A percentile compares a stretch with the other conserved stretches of the same genome.
Conservation (phyloP, 306 rosid species). For the Cajanus cajan region DNA sequence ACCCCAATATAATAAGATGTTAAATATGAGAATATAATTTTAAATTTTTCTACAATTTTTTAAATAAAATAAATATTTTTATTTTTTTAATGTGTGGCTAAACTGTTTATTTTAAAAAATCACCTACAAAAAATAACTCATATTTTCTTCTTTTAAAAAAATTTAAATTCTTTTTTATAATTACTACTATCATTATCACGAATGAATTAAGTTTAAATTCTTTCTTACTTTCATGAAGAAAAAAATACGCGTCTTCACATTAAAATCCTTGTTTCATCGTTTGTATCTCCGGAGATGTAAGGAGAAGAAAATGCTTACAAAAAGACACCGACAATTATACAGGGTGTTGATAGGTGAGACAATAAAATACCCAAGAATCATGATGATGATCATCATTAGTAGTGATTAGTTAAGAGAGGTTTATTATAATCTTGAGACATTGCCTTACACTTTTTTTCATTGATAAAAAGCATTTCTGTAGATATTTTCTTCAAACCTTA, state of each 20-base stretch:
- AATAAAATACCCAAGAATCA: background rate
- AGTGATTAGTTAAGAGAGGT: background rate
- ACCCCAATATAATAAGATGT: too few relatives aligned
- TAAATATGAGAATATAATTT: too few relatives aligned
- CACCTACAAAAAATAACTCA: too few relatives aligned
- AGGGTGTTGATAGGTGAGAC: constrained; percentile 9
- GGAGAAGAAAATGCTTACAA: background rate
- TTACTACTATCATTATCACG: too few relatives aligned
- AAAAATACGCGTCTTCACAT: background rate
- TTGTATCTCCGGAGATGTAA: background rate
- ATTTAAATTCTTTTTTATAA: too few relatives aligned
- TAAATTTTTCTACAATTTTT: too few relatives aligned
- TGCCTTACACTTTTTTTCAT: background rate
- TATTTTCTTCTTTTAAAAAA: too few relatives aligned
- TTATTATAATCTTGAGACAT: background rate
- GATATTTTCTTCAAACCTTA: constrained; percentile 4
- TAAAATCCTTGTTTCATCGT: background rate
- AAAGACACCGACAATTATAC: constrained; percentile 8
- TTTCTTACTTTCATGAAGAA: too few relatives aligned
- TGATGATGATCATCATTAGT: background rate
- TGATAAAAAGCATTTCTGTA: background rate
- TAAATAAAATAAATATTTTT: too few relatives aligned
- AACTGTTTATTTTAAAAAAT: too few relatives aligned
- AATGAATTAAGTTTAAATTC: too few relatives aligned
- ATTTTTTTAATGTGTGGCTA: too few relatives aligned